phyloP scores from a whole-genome alignment of 257 asterid genomes.

The Handroanthus guayacan region DNA sequence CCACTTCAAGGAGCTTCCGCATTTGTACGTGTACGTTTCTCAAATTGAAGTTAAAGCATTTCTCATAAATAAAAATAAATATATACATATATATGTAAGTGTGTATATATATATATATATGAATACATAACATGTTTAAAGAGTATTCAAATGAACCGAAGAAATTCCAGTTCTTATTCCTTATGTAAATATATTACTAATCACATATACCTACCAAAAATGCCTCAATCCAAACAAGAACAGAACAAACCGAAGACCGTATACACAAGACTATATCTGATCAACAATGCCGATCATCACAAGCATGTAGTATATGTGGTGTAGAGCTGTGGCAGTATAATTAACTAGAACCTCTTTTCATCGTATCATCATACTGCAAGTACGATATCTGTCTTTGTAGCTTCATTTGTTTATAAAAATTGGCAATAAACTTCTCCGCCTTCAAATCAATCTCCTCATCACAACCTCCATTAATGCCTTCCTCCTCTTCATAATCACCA shows the following conservation, averaged over 20 bases:
- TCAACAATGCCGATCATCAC: too few relatives aligned
- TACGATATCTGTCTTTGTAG: constrained; percentile 39
- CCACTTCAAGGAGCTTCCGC: too few relatives aligned
- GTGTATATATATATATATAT: too few relatives aligned
- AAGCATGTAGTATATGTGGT: neutral
- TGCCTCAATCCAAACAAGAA: neutral
- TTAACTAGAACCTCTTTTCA: neutral
- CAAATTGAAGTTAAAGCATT: too few relatives aligned
- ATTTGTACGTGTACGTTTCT: too few relatives aligned
- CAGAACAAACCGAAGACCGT: neutral
- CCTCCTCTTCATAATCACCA: constrained; percentile 22
- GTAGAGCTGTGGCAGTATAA: neutral
- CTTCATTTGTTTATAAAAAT: constrained; percentile 67
- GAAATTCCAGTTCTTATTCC: neutral
- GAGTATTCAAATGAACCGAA: neutral
- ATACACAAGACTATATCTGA: constrained; percentile 19
- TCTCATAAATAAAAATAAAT: too few relatives aligned
- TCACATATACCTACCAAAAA: neutral
- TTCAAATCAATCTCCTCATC: constrained; percentile 71
- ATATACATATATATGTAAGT: too few relatives aligned
- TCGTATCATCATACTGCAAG: neutral
- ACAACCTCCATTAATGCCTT: constrained; percentile 16
- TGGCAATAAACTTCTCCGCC: constrained; percentile 80
- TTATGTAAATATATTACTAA: neutral
- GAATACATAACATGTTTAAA: too few relatives aligned